Evolutionary conservation across 306 rosid species (phyloP).

Genomic region (Cotoneaster glaucophyllus): DNA sequence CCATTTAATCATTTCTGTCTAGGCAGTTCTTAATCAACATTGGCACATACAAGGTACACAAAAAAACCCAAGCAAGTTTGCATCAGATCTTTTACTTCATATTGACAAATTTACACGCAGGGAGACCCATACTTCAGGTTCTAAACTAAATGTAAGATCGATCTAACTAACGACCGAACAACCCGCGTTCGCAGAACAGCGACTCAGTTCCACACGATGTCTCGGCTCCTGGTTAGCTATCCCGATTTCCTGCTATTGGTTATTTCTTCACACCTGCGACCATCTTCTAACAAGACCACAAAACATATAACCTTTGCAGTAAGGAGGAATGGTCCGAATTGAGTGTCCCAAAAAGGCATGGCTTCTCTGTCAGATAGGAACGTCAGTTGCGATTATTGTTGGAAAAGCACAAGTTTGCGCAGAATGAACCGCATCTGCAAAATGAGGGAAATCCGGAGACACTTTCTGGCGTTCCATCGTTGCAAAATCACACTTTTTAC

Average conservation of each 20-base stretch:
- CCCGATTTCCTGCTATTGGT: not conserved
- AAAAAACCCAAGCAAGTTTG: constrained; percentile 1
- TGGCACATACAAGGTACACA: not conserved
- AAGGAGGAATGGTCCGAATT: not conserved
- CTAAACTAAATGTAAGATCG: not conserved
- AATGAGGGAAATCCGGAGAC: not conserved
- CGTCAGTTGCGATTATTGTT: not conserved
- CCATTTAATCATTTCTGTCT: not conserved
- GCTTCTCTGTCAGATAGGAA: not conserved
- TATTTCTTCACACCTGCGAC: not conserved
- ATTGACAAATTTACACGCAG: constrained; percentile 7
- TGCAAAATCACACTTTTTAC: constrained; percentile 19
- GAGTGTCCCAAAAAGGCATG: not conserved
- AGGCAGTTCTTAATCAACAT: not conserved
- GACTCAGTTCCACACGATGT: not conserved
- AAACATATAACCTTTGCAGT: not conserved
- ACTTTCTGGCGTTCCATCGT: not conserved
- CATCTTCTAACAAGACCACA: constrained; percentile 1
- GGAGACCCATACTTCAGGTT: not conserved
- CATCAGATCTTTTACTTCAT: not conserved
- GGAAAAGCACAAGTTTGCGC: not conserved
- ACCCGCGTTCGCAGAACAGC: constrained; percentile 7
- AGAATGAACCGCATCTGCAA: not conserved
- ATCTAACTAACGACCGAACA: not conserved
- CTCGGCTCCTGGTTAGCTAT: constrained; percentile 1